Base-by-base conservation (phyloP, 176 grass and related monocot genomes). In the Raddia guianensis region DNA sequence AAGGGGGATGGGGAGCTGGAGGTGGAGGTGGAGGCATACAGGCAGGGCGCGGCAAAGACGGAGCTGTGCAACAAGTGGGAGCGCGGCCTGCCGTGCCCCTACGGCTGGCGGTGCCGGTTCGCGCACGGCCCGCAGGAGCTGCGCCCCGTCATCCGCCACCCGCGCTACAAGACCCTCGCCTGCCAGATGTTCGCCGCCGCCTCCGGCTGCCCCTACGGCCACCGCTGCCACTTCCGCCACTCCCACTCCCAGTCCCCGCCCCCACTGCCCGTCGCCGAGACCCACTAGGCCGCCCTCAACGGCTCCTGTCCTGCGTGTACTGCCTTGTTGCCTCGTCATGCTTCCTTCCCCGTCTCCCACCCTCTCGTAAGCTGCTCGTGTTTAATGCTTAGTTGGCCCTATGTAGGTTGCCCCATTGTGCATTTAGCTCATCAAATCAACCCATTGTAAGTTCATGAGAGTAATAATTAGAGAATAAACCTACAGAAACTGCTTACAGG, bases 61-160 rank as follows among this genome's bases (percentile, higher is more conserved):
- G 93, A 93, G 90, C 85, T 93, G 67, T 96, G 93, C 90, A 96
- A 96, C 90, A 96, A 96, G 68, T 93, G 93, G 93, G 79, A 85
- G 48, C 27, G 14, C 6, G 88, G 85, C 18, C 67, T 40, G 37
- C 37, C 21, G 52, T 96, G 93, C 72, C 83, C 88, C 53, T 97
- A 90, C 72, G 76, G 63, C 32, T 49, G 43, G 21, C 87, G 86
- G n/a, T 96, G 93, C 87, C 86, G 90, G 65, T 96, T 96, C 70
- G 93, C 90, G 79, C 93, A 96, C 35, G 90, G 90, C 40, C 65
- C 90, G 66, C 82, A 84, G 85, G 93, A 96, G 83, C 88, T 96
- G 75, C 74, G 93, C 75, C 90, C 93, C 15, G 88, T 97, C 66
- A 63, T 97, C 80, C 90, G 93, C 70, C 93, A 97, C 88, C 88